phyloP scores from a whole-genome alignment of 441 rosid genomes.

The Manihot esculenta region DNA sequence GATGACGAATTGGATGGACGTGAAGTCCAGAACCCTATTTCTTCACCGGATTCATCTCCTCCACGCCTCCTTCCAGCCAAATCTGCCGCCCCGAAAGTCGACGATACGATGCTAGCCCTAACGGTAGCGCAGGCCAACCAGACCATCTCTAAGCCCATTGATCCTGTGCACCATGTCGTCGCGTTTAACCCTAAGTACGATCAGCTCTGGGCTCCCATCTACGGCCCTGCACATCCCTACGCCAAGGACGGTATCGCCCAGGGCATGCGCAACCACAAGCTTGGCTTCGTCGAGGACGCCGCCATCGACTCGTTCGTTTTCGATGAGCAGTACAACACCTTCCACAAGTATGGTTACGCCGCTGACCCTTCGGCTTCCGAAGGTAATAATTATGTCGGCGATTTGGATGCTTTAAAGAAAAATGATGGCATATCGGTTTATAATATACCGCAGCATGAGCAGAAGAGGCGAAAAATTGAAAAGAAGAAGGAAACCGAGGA shows the following conservation, averaged over 20 bases:
- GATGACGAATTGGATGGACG: conserved; percentile 34
- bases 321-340: conserved; percentile 95
- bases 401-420: conserved; percentile 59
- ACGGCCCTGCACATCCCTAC: conserved; percentile 88
- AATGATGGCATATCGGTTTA: conserved; percentile 83
- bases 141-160: conserved; percentile 63
- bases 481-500: conserved; percentile 48
- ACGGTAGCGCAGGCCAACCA: conserved; percentile 62
- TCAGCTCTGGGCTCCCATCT: conserved; percentile 94
- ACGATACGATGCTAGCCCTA: conserved; percentile 83
- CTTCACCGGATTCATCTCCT: conserved; percentile 80
- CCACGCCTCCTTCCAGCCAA: conserved; percentile 69
- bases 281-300: conserved; percentile 94
- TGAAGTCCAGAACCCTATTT: conserved; percentile 27
- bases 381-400: conserved; percentile 76
- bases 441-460: conserved; percentile 77
- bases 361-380: conserved; percentile 67
- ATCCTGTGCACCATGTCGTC: conserved; percentile 77
- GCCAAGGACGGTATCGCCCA: conserved; percentile 95
- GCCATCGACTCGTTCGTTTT: conserved; percentile 78
- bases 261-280: conserved; percentile 97
- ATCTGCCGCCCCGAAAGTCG: conserved; percentile 90
- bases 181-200: conserved; percentile 83
- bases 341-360: conserved; percentile 84
- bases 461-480: conserved; percentile 74